Percentiles rank a stretch among this genome's conserved stretches.
Evolutionary conservation across 176 grass and related monocot genomes (phyloP).

Genomic region (Thinopyrum elongatum): DNA sequence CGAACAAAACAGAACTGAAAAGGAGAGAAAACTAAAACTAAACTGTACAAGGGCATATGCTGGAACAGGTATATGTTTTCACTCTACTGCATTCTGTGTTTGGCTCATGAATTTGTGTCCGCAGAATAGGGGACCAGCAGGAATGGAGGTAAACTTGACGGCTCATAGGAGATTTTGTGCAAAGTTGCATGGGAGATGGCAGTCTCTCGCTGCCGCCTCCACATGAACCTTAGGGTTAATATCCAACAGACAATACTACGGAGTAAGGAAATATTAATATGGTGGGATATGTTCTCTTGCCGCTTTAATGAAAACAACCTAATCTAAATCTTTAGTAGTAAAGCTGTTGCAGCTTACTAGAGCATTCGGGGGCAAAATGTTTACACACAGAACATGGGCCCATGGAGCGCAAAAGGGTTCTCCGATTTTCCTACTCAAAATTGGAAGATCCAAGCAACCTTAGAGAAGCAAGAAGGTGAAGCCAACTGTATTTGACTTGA

Average conservation of each 20-base stretch:
- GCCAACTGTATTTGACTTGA: not conserved
- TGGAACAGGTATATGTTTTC: slow-evolving; percentile 4
- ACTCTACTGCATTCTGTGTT: not conserved
- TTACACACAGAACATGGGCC: not conserved
- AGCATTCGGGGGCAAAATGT: not conserved
- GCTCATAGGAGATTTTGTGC: not conserved
- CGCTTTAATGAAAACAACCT: not conserved
- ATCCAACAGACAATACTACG: not conserved
- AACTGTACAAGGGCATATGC: not conserved
- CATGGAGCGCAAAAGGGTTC: not conserved
- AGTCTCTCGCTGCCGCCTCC: not conserved
- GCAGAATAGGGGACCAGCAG: not conserved
- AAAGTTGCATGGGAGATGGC: slow-evolving; percentile 9
- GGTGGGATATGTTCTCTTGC: not conserved
- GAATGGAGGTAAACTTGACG: not conserved
- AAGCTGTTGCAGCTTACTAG: slow-evolving; percentile 4
- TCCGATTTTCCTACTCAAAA: not conserved
- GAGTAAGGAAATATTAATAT: not conserved
- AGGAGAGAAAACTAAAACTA: too few relatives aligned
- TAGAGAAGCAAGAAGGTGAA: not conserved
- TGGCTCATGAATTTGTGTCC: not conserved
- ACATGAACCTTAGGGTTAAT: slow-evolving; percentile 6
- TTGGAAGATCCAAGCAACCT: not conserved
- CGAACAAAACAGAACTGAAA: too few relatives aligned
- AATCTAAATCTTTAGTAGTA: slow-evolving; percentile 8